Conservation (phyloP, 139 green algal genomes). For the Chlorella sp. region DNA sequence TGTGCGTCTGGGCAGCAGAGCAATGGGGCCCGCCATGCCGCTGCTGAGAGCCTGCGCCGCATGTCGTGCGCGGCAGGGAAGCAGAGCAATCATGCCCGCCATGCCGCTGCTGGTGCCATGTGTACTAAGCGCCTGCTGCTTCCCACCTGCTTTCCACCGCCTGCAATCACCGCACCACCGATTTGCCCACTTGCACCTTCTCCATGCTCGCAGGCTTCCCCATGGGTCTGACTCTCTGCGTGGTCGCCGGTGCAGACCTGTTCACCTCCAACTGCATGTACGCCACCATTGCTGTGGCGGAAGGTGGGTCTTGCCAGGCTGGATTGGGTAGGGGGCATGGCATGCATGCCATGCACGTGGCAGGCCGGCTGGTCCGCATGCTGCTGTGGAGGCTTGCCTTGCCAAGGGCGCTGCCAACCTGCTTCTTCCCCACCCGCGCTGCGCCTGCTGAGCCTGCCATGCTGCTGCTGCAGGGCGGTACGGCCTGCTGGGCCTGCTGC, state of each 20-base stretch:
- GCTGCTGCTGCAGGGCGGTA: conserved; percentile 26
- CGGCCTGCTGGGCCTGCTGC: conserved; percentile 21
- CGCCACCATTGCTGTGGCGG: neutral
- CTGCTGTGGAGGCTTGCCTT: neutral
- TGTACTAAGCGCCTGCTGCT: neutral
- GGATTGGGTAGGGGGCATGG: no score
- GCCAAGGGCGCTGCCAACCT: neutral
- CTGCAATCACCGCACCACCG: neutral
- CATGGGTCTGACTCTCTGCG: conserved; percentile 31
- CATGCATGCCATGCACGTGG: neutral
- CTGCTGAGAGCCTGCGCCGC: no score
- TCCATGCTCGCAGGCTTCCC: neutral
- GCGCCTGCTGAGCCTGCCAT: neutral
- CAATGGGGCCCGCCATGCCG: neutral
- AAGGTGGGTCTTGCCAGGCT: conserved; percentile 8
- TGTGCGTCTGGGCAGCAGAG: neutral
- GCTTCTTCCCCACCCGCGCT: neutral
- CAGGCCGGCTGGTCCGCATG: no score
- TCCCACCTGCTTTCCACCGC: neutral
- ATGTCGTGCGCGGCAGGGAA: no score
- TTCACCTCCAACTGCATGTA: conserved; percentile 42
- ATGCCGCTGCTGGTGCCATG: neutral
- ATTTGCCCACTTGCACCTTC: neutral
- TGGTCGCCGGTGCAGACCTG: conserved; percentile 32
- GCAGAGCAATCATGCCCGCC: neutral